Conservation (phyloP, 768 basidiomycete species). For the Pulveroboletus sp. region DNA sequence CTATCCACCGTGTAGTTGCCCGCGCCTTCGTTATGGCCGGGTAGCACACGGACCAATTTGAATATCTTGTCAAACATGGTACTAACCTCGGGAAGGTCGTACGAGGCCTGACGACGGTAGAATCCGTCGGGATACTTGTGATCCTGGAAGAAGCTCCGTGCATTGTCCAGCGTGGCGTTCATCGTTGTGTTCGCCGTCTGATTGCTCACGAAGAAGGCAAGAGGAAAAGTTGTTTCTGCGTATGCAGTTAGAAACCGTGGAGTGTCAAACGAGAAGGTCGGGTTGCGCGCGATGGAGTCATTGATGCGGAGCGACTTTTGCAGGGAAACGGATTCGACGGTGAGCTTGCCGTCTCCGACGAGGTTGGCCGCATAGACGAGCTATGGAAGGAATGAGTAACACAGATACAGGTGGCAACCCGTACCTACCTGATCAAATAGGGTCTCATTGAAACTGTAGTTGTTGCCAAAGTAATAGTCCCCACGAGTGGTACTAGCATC, state of each 20-base stretch:
- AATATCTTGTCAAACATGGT: not conserved
- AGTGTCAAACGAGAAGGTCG: conserved; percentile 19
- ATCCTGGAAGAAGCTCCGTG: conserved; percentile 16
- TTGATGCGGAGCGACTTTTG: conserved; percentile 22
- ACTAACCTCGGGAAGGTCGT: conserved; percentile 1
- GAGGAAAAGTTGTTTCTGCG: conserved; percentile 21
- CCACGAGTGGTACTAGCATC: conserved; percentile 24
- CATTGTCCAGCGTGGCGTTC: conserved; percentile 11
- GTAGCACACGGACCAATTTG: conserved; percentile 1
- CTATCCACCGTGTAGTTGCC: conserved; percentile 15
- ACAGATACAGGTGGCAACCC: not conserved
- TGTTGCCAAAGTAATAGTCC: conserved; percentile 23
- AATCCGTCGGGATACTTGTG: conserved; percentile 19
- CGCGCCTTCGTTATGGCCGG: conserved; percentile 18
- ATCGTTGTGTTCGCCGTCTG: conserved; percentile 10
- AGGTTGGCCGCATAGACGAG: conserved; percentile 15
- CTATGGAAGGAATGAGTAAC: conserved; percentile 5
- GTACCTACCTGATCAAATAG: conserved; percentile 16
- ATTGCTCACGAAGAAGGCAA: conserved; percentile 24
- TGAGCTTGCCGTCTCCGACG: conserved; percentile 17
- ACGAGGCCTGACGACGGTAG: conserved; percentile 16
- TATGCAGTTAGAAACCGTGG: conserved; percentile 20
- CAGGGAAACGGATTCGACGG: conserved; percentile 19
- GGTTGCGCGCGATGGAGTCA: conserved; percentile 24
- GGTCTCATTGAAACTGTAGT: conserved; percentile 24